Evolutionary conservation across 2,329 filamentous ascomycete genomes (phyloP).

Genomic region (Hypoxylon rubiginosum): DNA sequence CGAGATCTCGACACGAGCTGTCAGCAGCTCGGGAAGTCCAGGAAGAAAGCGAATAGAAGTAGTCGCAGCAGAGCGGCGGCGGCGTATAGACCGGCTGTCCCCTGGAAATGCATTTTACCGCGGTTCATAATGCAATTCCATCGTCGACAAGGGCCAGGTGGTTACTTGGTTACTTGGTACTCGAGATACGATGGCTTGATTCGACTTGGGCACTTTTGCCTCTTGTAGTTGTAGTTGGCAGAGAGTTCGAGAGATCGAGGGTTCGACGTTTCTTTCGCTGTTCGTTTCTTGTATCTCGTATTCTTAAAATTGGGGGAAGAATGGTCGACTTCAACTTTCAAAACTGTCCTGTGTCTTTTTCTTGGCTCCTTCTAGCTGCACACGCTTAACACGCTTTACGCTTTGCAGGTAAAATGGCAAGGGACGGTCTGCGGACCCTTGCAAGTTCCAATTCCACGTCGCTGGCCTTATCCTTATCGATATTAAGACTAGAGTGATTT

Average conservation of each 20-base stretch:
- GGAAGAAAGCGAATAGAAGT: slow-evolving; percentile 83
- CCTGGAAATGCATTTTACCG: slow-evolving; percentile 56
- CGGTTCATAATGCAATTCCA: slow-evolving; percentile 50
- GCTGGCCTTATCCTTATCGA: slow-evolving; percentile 35
- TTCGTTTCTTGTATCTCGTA: slow-evolving; percentile 1
- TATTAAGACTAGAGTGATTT: slow-evolving; percentile 11
- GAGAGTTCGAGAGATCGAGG: background rate
- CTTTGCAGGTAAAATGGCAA: slow-evolving; percentile 11
- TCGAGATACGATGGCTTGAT: background rate
- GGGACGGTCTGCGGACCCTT: slow-evolving; percentile 17
- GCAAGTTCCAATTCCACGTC: slow-evolving; percentile 14
- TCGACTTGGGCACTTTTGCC: background rate
- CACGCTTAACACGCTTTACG: background rate
- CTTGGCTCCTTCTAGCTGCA: slow-evolving; percentile 34
- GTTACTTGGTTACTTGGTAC: too few relatives aligned
- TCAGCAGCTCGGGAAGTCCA: slow-evolving; percentile 84
- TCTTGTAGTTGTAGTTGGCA: too few relatives aligned
- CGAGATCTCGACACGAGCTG: slow-evolving; percentile 93
- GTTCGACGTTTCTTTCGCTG: slow-evolving; percentile 6
- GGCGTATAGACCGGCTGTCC: slow-evolving; percentile 75
- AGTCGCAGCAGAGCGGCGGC: slow-evolving; percentile 84
- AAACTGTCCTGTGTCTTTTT: slow-evolving; percentile 29
- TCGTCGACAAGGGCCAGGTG: slow-evolving; percentile 40
- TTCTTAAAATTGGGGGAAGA: slow-evolving; percentile 18
- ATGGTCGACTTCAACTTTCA: slow-evolving; percentile 4